A percentile compares a stretch with the other conserved stretches of the same genome.
phyloP scores from a whole-genome alignment of 2,329 filamentous ascomycete genomes.

The Endoconidiophora polonica region DNA sequence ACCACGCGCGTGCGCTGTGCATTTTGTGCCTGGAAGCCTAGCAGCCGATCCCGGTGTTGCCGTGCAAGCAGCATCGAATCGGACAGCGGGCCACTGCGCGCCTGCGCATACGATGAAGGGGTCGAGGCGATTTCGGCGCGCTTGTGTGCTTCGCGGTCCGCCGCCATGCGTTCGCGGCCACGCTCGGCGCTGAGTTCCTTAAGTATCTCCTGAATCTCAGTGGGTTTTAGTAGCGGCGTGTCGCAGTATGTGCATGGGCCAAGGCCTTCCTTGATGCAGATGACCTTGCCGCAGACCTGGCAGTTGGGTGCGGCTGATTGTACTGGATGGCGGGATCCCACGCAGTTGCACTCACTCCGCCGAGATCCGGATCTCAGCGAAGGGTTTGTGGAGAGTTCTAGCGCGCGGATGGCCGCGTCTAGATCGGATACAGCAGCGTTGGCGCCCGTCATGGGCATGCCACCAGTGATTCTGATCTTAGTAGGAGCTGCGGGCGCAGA shows the following conservation, averaged over 20 bases:
- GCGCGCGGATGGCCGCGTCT: constrained; percentile 66
- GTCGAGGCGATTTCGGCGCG: constrained; percentile 46
- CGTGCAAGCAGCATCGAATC: constrained; percentile 46
- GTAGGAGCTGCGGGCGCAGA: constrained; percentile 23
- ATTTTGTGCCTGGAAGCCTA: constrained; percentile 74
- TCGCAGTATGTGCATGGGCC: constrained; percentile 89
- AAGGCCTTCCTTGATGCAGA: constrained; percentile 85
- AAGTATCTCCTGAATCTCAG: constrained; percentile 75
- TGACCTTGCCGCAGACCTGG: constrained; percentile 78
- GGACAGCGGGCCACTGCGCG: constrained; percentile 21
- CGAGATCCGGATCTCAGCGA: constrained; percentile 38
- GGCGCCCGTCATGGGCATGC: constrained; percentile 65
- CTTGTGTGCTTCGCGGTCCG: constrained; percentile 55
- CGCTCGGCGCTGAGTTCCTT: constrained; percentile 68
- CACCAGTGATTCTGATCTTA: constrained; percentile 59
- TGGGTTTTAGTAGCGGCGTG: constrained; percentile 49
- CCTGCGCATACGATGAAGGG: constrained; percentile 41
- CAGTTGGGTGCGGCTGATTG: constrained; percentile 90
- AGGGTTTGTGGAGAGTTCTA: constrained; percentile 88
- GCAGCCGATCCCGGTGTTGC: constrained; percentile 63
- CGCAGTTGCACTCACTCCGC: constrained; percentile 66
- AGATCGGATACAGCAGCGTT: constrained; percentile 56
- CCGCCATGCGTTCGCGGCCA: constrained; percentile 70
- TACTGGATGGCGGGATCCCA: constrained; percentile 72
- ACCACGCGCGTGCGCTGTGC: constrained; percentile 68